Conservation (phyloP, 371 early-diverging fungal species). For the Syncephalastrum monosporum region DNA sequence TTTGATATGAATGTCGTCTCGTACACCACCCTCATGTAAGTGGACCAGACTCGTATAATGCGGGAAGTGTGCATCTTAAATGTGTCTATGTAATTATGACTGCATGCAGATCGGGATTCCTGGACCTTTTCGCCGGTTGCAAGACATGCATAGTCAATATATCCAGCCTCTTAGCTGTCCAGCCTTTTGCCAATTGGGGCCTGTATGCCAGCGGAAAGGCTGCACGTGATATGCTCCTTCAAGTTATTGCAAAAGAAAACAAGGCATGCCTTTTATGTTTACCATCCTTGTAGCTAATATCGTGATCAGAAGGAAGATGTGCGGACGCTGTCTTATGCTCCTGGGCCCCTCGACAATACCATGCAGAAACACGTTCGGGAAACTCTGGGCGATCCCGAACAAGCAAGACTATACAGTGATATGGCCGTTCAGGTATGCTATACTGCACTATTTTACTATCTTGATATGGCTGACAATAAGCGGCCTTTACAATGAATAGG, state of each 20-base stretch:
- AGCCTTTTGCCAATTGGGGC: slow-evolving; percentile 79
- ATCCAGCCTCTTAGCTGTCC: slow-evolving; percentile 81
- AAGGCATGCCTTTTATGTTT: neutral
- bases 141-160: slow-evolving; percentile 67
- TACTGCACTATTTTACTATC: neutral
- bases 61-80: neutral
- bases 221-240: slow-evolving; percentile 80
- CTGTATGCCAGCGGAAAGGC: slow-evolving; percentile 88
- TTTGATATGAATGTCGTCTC: slow-evolving; percentile 60
- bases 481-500: slow-evolving; percentile 23
- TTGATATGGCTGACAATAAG: slow-evolving; percentile 10
- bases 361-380: slow-evolving; percentile 83
- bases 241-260: slow-evolving; percentile 72
- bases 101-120: too few species aligned
- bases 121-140: too few species aligned
- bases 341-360: slow-evolving; percentile 87
- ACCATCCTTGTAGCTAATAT: too few species aligned
- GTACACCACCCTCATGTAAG: slow-evolving; percentile 51
- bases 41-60: neutral
- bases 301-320: too few species aligned
- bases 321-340: slow-evolving; percentile 82
- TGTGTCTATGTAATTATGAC: neutral
- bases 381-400: slow-evolving; percentile 71
- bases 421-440: slow-evolving; percentile 58
- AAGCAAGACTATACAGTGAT: slow-evolving; percentile 56